phyloP scores from a whole-genome alignment of 306 rosid species.

The Acmispon strigosus region DNA sequence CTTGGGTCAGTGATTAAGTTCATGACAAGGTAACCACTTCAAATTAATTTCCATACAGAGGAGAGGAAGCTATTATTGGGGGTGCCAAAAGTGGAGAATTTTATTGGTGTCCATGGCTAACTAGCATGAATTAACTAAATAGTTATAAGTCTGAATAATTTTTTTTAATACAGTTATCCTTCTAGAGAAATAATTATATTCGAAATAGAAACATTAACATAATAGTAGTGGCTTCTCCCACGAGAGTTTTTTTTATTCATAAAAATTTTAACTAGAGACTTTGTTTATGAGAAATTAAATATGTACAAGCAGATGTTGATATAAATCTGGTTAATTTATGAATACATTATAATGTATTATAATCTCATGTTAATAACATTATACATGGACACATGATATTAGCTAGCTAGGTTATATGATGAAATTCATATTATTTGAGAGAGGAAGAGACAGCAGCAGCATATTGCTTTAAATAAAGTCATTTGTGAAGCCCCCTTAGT shows the following conservation, averaged over 20 bases:
- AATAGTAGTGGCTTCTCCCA: too few species aligned
- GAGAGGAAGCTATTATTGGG: too few species aligned
- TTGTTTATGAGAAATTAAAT: too few species aligned
- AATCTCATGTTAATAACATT: neutral
- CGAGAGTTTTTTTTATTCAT: too few species aligned
- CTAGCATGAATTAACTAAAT: too few species aligned
- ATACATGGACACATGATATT: neutral
- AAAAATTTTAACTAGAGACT: too few species aligned
- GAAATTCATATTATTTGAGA: neutral
- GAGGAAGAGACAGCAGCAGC: neutral
- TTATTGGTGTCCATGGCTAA: neutral
- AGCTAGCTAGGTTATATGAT: neutral
- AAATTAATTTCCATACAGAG: neutral
- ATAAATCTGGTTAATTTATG: neutral
- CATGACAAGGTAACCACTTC: neutral
- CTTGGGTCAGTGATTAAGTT: neutral
- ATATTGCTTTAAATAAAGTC: slow-evolving; percentile 17
- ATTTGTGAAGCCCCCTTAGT: neutral
- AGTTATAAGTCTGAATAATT: neutral
- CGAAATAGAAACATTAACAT: too few species aligned
- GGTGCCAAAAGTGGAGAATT: neutral
- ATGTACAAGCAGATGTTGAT: too few species aligned
- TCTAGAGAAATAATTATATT: too few species aligned
- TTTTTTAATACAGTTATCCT: too few species aligned
- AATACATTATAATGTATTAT: neutral